These are phyloP conservation scores for Magnaporthiopsis rhizophila DNA, from an alignment of 2,329 filamentous ascomycete genomes.

Conservation along the genomic window DNA sequence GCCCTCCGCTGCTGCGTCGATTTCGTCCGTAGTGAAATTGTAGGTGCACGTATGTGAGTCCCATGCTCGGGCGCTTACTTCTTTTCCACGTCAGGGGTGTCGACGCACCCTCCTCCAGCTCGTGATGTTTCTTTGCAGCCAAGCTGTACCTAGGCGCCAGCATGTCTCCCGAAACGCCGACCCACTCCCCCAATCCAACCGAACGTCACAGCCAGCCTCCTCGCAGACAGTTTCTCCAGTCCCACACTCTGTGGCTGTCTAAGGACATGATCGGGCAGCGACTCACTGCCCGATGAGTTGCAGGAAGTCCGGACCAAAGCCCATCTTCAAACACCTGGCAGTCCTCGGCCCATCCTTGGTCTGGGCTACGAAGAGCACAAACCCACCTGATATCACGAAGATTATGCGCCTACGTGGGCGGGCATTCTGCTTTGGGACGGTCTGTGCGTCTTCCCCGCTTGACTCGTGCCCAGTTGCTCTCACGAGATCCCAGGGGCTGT, in stretches of 20 bases:
- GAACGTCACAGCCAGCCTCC: not conserved
- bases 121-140: not conserved
- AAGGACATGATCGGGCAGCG: not conserved
- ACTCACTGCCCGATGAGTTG: not conserved
- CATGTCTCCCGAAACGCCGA: not conserved
- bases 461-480: not conserved
- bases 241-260: not conserved
- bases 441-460: not conserved
- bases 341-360: not conserved
- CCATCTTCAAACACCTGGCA: not conserved
- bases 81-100: not conserved
- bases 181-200: not conserved
- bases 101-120: not conserved
- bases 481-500: no score
- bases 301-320: not conserved
- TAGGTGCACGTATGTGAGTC: not conserved
- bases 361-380: not conserved
- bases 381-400: not conserved
- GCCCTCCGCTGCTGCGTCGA: not conserved
- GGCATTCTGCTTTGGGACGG: not conserved
- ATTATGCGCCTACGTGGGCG: no score
- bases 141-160: not conserved
- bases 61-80: not conserved
- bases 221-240: not conserved
- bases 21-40: not conserved